Evolutionary conservation across 352 stramenopile genomes (phyloP).

Genomic region (Globisporangium yorkense): DNA sequence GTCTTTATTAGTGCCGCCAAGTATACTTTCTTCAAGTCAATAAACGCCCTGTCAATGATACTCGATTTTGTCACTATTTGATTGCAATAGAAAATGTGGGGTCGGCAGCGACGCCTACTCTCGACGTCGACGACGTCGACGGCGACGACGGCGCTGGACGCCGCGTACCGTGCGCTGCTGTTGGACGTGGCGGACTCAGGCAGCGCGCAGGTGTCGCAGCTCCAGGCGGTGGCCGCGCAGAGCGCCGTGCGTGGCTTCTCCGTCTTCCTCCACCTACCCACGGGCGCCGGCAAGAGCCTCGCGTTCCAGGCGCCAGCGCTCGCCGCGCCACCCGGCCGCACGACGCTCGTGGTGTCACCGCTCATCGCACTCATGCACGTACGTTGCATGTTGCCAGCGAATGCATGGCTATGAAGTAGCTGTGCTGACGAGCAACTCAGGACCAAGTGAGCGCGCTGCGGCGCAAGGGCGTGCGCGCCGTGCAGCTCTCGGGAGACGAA

Average conservation of each 20-base stretch:
- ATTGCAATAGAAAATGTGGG: background rate
- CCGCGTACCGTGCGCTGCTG: conserved; percentile 35
- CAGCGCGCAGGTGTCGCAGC: conserved; percentile 19
- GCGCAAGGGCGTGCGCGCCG: conserved; percentile 44
- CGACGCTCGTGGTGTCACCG: conserved; percentile 68
- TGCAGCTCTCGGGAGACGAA: conserved; percentile 37
- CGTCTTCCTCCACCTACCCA: conserved; percentile 72
- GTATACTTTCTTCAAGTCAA: background rate
- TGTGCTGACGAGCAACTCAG: conserved; percentile 11
- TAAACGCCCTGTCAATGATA: background rate
- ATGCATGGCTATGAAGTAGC: background rate
- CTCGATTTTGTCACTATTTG: background rate
- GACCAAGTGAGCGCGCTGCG: conserved; percentile 67
- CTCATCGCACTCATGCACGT: conserved; percentile 76
- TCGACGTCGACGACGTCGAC: conserved; percentile 83
- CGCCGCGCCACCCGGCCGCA: conserved; percentile 21
- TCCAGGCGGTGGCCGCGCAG: conserved; percentile 37
- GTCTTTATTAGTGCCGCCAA: background rate
- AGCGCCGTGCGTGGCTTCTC: conserved; percentile 44
- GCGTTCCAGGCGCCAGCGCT: conserved; percentile 73
- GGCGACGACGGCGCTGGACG: conserved; percentile 17
- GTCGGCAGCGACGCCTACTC: conserved; percentile 65
- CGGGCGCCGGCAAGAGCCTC: conserved; percentile 74
- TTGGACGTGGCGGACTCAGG: conserved; percentile 12
- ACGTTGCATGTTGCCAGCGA: conserved; percentile 11